These are phyloP conservation scores for Colletotrichum sp. DNA, from an alignment of 2,329 filamentous ascomycete genomes.

Conservation along the genomic window DNA sequence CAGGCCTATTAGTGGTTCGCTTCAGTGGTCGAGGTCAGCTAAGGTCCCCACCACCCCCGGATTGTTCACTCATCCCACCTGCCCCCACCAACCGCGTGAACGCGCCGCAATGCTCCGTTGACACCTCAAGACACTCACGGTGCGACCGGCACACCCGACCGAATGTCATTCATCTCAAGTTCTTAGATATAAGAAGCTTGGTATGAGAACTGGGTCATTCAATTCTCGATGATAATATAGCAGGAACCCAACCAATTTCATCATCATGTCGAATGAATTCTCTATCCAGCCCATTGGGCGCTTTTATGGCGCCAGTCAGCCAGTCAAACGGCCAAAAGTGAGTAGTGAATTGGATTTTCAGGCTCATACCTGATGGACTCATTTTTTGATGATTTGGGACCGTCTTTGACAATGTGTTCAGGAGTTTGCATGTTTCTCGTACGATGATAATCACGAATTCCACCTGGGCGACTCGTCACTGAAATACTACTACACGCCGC, in stretches of 20 bases:
- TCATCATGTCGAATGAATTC: slow-evolving; percentile 44
- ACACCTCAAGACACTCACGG: slow-evolving; percentile 8
- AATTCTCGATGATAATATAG: neutral
- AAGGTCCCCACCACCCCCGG: slow-evolving; percentile 10
- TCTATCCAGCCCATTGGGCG: slow-evolving; percentile 72
- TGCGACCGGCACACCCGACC: slow-evolving; percentile 6
- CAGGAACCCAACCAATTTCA: neutral
- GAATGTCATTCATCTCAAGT: neutral
- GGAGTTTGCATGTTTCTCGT: slow-evolving; percentile 95
- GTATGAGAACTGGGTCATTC: neutral
- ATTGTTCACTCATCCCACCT: neutral
- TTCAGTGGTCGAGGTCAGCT: neutral
- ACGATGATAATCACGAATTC: slow-evolving; percentile 82
- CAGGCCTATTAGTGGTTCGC: slow-evolving; percentile 2
- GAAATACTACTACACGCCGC: slow-evolving; percentile 85
- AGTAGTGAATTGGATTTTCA: slow-evolving; percentile 18
- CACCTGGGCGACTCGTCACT: slow-evolving; percentile 79
- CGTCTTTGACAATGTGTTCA: slow-evolving; percentile 33
- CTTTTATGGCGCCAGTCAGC: slow-evolving; percentile 70
- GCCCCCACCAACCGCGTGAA: neutral
- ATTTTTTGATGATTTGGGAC: neutral
- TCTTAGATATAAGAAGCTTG: neutral
- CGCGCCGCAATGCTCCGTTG: slow-evolving; percentile 3
- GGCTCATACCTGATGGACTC: neutral
- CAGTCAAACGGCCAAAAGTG: slow-evolving; percentile 78